A percentile compares a stretch with the other conserved stretches of the same genome.
phyloP scores from a whole-genome alignment of 2,329 filamentous ascomycete genomes.

The Phialophora chinensis region DNA sequence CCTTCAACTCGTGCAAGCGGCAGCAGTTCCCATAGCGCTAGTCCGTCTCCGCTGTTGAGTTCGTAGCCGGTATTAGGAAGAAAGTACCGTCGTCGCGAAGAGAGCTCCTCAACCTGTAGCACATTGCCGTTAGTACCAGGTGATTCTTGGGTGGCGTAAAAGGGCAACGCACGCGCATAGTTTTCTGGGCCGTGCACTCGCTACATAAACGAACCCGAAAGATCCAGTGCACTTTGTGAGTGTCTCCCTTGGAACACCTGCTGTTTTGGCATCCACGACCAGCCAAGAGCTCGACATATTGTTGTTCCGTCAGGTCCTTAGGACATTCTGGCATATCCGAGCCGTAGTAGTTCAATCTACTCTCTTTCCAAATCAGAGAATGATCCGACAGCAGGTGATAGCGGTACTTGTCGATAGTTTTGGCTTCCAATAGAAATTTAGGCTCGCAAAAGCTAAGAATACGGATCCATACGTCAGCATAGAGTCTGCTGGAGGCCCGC shows the following conservation, averaged over 20 bases:
- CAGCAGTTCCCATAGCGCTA: constrained; percentile 28
- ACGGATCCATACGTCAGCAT: constrained; percentile 36
- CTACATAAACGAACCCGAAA: constrained; percentile 37
- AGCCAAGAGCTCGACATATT: constrained; percentile 38
- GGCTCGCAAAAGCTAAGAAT: constrained; percentile 37
- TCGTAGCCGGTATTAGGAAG: constrained; percentile 9
- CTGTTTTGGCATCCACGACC: constrained; percentile 38
- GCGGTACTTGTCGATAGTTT: constrained; percentile 34
- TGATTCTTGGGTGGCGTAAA: not conserved
- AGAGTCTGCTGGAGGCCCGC: constrained; percentile 12
- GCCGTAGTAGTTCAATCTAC: constrained; percentile 32
- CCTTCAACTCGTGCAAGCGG: constrained; percentile 31
- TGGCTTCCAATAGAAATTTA: constrained; percentile 34
- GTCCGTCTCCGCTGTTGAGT: not conserved
- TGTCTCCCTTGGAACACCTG: constrained; percentile 30
- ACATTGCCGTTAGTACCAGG: constrained; percentile 1
- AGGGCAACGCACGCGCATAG: constrained; percentile 24
- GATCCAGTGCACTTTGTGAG: constrained; percentile 36
- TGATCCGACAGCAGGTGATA: constrained; percentile 31
- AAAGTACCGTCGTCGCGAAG: constrained; percentile 18
- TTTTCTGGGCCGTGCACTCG: constrained; percentile 34
- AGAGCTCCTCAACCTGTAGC: constrained; percentile 30
- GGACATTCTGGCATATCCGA: constrained; percentile 35
- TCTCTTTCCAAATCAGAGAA: constrained; percentile 35
- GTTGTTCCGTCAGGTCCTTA: constrained; percentile 33